Conservation (phyloP, 306 rosid genomes). For the Pterocarpus santalinus region DNA sequence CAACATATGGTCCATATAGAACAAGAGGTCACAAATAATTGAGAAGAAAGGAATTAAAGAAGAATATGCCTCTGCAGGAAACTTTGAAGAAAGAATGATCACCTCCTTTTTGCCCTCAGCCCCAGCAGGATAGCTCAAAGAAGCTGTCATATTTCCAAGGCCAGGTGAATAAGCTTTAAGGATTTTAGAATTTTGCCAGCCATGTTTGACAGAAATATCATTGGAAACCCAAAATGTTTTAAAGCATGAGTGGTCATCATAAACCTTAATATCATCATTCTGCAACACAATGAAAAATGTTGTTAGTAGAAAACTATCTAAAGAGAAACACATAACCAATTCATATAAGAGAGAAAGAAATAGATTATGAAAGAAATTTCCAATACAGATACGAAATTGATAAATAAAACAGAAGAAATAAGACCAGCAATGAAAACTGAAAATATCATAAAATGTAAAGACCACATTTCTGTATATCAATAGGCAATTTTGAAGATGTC, state of each 20-base stretch:
- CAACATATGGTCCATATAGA: constrained; percentile 29
- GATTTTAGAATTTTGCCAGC: constrained; percentile 73
- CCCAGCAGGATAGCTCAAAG: constrained; percentile 70
- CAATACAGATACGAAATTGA: not conserved
- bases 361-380: not conserved
- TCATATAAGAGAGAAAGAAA: constrained; percentile 39
- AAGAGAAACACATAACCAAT: constrained; percentile 38
- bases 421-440: constrained; percentile 11
- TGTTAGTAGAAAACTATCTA: constrained; percentile 47
- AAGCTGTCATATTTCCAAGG: constrained; percentile 75
- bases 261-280: constrained; percentile 78
- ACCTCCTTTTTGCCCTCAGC: constrained; percentile 78
- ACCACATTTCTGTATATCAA: constrained; percentile 13
- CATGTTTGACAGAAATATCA: constrained; percentile 65
- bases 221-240: constrained; percentile 62
- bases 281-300: constrained; percentile 58
- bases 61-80: constrained; percentile 7
- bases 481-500: constrained; percentile 18
- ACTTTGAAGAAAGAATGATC: constrained; percentile 31
- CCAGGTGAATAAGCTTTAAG: constrained; percentile 81
- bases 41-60: constrained; percentile 10
- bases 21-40: constrained; percentile 1
- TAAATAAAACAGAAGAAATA: constrained; percentile 31
- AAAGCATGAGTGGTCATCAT: constrained; percentile 69
- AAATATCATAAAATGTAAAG: constrained; percentile 32